Percentiles rank a stretch among this genome's conserved stretches.
These are phyloP conservation scores for Neonothopanus nambi DNA, from an alignment of 1,284 basidiomycete species.

Conservation along the genomic window DNA sequence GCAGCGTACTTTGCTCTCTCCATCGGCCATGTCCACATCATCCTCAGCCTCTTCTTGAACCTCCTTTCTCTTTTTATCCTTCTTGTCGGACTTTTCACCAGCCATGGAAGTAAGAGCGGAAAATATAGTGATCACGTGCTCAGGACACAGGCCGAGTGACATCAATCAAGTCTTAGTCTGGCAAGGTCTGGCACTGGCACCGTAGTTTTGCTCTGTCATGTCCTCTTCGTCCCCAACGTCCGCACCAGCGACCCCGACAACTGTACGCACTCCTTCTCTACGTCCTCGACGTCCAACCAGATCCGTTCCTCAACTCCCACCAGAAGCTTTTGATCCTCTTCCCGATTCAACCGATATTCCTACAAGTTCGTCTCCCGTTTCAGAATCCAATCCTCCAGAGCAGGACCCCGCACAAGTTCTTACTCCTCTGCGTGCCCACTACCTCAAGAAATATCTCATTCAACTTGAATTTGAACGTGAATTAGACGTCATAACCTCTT, in stretches of 20 bases:
- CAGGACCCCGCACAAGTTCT: constrained; percentile 31
- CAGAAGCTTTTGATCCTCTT: not conserved
- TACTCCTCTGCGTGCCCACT: constrained; percentile 88
- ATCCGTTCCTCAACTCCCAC: constrained; percentile 24
- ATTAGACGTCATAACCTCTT: constrained; percentile 67
- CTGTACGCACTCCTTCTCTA: not conserved
- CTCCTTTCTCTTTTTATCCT: constrained; percentile 13
- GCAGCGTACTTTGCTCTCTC: not conserved
- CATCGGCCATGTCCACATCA: constrained; percentile 19
- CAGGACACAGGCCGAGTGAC: not conserved
- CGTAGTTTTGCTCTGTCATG: not conserved
- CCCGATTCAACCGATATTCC: constrained; percentile 12
- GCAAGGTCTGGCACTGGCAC: not conserved
- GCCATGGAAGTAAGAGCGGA: constrained; percentile 5
- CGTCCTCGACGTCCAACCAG: constrained; percentile 32
- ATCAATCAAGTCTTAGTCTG: not conserved
- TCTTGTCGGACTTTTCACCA: constrained; percentile 15
- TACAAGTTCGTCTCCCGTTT: constrained; percentile 9
- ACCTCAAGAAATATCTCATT: constrained; percentile 94
- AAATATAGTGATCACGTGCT: not conserved
- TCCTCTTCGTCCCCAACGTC: constrained; percentile 10
- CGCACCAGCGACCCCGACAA: constrained; percentile 6
- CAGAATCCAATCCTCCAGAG: constrained; percentile 10
- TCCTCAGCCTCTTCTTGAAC: constrained; percentile 6
- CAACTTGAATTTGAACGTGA: constrained; percentile 83